Conservation (phyloP, 2,329 filamentous ascomycete genomes). For the Tolypocladium sp. region DNA sequence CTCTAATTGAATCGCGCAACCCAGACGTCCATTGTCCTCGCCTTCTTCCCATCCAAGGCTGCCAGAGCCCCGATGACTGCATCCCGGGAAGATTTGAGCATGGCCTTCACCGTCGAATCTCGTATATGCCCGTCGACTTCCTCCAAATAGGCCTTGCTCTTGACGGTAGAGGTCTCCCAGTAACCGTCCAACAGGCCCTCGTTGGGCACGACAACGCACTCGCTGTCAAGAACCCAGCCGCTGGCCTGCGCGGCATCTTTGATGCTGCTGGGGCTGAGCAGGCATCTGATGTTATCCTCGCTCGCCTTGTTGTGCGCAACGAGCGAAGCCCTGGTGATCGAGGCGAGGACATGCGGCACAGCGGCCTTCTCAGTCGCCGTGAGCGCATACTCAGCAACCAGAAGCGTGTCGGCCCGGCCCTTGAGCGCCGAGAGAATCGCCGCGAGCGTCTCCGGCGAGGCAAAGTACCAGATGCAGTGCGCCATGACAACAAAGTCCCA, state of each 20-base stretch:
- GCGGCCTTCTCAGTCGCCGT: slow-evolving; percentile 26
- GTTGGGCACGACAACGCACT: slow-evolving; percentile 24
- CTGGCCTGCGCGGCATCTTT: slow-evolving; percentile 20
- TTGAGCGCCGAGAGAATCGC: slow-evolving; percentile 11
- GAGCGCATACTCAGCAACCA: slow-evolving; percentile 18
- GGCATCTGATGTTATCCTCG: slow-evolving; percentile 36
- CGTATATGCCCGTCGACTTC: slow-evolving; percentile 19
- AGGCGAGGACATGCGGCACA: slow-evolving; percentile 41
- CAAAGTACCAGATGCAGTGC: slow-evolving; percentile 47
- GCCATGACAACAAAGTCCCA: slow-evolving; percentile 39
- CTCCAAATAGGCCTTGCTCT: slow-evolving; percentile 18
- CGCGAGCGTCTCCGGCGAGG: slow-evolving; percentile 18
- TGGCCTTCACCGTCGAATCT: slow-evolving; percentile 15
- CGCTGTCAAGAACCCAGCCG: slow-evolving; percentile 27
- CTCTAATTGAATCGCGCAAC: slow-evolving; percentile 8
- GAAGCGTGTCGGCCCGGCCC: slow-evolving; percentile 9
- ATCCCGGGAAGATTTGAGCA: slow-evolving; percentile 20
- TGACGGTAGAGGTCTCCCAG: slow-evolving; percentile 6
- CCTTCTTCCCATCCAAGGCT: slow-evolving; percentile 16
- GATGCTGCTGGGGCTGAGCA: slow-evolving; percentile 32
- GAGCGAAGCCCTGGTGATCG: slow-evolving; percentile 31
- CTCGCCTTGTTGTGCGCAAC: slow-evolving; percentile 30
- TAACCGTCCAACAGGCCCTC: slow-evolving; percentile 23
- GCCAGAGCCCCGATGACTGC: slow-evolving; percentile 19
- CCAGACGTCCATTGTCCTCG: slow-evolving; percentile 35